Evolutionary conservation across 306 rosid genomes (phyloP), one percentile per base, ranked within the genome.

Genomic region (Cucumis hystrix): DNA sequence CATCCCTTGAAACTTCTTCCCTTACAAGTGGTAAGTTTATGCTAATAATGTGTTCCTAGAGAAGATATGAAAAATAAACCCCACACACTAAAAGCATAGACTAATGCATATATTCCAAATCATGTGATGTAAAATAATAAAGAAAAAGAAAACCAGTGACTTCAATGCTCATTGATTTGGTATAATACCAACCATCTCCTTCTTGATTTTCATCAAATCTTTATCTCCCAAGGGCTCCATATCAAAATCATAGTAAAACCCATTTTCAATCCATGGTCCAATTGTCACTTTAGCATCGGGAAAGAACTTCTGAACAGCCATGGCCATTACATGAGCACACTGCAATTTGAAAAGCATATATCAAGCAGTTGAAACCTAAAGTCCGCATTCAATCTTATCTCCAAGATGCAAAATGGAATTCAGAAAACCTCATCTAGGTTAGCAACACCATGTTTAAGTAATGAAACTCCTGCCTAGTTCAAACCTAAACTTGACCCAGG

Each of bases 261-360:
- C 99, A 82, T 88, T 89, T 39, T 91, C 97, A 52, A 95, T 95
- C 99, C 99, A 91, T 54, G 98, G 99, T 40, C 99, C 99, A 74
- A 92, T 95, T 3, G 99, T 95, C 74, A 92, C 99, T 85, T 95
- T 95, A 6, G 99, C 99, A 79, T 92, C 83, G n/a, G 98, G 98
- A 80, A 65, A 92, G 77, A 92, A 90, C 85, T 91, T 92, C 83
- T 95, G 98, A 85, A 95, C 99, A 13, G 98, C 99, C 99, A 95
- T 95, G 66, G 99, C 99, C 99, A 95, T 95, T 79, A 95, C 99
- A 86, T 95, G 99, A 4, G 97, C 99, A 84, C 97, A 92, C 99
- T 92, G 80, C 73, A 82, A n/a, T 56, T 52, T 43, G 52, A 14
- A 77, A 78, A 35, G 47, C 17, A 67, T 13, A 67, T 23, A 13